Conservation (phyloP, 805 yeast species). For the Zygoascus biomembranicola region DNA sequence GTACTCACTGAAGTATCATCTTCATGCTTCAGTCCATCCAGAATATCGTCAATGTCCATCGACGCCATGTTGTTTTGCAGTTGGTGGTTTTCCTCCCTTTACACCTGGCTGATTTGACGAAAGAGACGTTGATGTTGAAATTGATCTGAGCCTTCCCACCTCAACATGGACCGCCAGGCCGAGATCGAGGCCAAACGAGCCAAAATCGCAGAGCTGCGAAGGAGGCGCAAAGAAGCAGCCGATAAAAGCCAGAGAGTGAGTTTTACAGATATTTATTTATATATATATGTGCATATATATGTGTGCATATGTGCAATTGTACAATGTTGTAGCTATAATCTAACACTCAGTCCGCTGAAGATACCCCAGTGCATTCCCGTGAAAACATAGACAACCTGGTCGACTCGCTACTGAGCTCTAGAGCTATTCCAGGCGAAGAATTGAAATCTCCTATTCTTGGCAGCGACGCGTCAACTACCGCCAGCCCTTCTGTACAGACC, state of each 20-base stretch:
- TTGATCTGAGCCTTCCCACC: background rate
- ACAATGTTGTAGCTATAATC: no score
- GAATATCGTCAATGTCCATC: slow-evolving; percentile 18
- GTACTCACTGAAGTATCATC: background rate
- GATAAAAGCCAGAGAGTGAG: background rate
- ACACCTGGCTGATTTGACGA: background rate
- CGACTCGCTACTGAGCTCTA: background rate
- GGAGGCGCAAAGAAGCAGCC: slow-evolving; percentile 7
- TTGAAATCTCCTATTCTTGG: background rate
- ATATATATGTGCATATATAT: no score
- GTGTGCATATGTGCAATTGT: no score
- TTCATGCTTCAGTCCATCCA: slow-evolving; percentile 11
- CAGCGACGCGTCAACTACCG: background rate
- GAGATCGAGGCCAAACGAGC: slow-evolving; percentile 47
- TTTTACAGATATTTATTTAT: background rate
- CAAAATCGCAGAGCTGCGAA: slow-evolving; percentile 43
- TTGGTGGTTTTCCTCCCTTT: background rate
- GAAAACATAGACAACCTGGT: background rate
- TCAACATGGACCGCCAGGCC: slow-evolving; percentile 26
- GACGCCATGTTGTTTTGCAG: background rate
- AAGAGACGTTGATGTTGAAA: background rate
- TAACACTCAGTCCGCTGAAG: background rate
- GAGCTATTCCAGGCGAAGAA: background rate
- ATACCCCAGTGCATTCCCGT: background rate
- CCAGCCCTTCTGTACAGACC: background rate